Evolutionary conservation across 352 stramenopile genomes (phyloP).

Genomic region (Pythium insidiosum): DNA sequence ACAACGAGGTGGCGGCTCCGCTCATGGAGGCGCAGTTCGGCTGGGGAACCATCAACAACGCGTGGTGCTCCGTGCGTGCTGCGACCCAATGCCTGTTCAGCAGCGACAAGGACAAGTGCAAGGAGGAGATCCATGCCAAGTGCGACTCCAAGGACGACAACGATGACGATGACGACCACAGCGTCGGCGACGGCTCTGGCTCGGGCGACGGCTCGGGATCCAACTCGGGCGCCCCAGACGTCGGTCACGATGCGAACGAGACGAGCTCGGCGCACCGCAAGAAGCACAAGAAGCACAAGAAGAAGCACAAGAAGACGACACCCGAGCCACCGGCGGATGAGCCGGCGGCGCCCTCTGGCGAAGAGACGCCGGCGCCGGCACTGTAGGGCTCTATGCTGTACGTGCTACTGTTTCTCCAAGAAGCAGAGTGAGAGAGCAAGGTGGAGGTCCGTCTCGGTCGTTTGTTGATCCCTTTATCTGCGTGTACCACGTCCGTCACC

Average conservation of each 20-base stretch:
- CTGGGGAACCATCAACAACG: conserved; percentile 12
- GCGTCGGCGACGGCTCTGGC: conserved; percentile 3
- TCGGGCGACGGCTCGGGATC: conserved; percentile 2
- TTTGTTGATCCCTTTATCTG: too few relatives aligned
- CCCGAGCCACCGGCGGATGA: too few relatives aligned
- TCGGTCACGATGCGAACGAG: conserved; percentile 1
- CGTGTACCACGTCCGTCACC: too few relatives aligned
- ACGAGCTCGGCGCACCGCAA: conserved; percentile 1
- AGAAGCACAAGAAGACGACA: background rate
- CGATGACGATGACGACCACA: background rate
- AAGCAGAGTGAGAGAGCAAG: too few relatives aligned
- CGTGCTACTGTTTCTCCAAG: too few relatives aligned
- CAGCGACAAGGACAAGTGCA: conserved; percentile 18
- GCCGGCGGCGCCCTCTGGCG: too few relatives aligned
- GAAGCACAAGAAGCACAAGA: conserved; percentile 12
- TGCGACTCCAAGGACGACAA: conserved; percentile 3
- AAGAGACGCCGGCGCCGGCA: too few relatives aligned
- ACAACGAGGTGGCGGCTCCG: background rate
- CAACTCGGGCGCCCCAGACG: background rate
- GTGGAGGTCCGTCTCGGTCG: too few relatives aligned
- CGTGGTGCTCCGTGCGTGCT: conserved; percentile 19
- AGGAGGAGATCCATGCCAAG: conserved; percentile 15
- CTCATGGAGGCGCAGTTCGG: conserved; percentile 18
- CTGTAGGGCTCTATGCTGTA: too few relatives aligned
- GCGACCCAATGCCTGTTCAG: conserved; percentile 17